Base-by-base conservation (phyloP, 1,139 yeast species). In the Pichia sp. region DNA sequence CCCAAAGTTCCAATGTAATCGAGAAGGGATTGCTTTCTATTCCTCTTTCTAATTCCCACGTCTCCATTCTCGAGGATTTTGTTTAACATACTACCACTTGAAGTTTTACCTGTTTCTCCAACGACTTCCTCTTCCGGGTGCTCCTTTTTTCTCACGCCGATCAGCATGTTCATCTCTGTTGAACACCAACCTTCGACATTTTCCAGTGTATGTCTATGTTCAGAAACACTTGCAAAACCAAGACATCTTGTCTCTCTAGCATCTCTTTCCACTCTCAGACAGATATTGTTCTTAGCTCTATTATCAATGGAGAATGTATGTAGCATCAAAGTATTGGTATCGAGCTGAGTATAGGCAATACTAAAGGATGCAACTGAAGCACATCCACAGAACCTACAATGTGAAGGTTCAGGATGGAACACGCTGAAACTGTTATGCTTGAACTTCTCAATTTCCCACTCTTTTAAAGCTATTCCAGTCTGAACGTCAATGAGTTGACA, bases 361-460 rank as follows among this genome's bases (percentile, higher is more conserved):
- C 88, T 78, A 35, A 86, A 68, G 2, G 88, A 71, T 24, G 75
- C 72, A 27, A 85, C 71, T 0, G 94, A 81, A 0, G 84, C 88
- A 62, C 94, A 81, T 2, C 96, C 96, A 63, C 96, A 86, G 56
- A 86, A 86, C 40, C 82, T 70, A 59, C 96, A 86, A 60, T 86
- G 94, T 0, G 86, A 78, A 3, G 94, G 94, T 48, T 78, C 86
- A 33, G 81, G 79, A 54, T 85, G 94, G 41, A 85, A 76, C 0
- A 81, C 91, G 40, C 69, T 64, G 42, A 85, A 68, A 0, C 80
- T 57, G 2, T 70, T 70, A 2, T 74, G 72, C 48, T 74, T 76
- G 60, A 77, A 79, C 33, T 72, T 71, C 1, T 82, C 85, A 33
- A 85, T 70, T 30, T 66, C 56, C 57, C 69, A 75, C 53, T 56